Evolutionary conservation across 257 asterid species (phyloP).

Genomic region (Penstemon barbatus): DNA sequence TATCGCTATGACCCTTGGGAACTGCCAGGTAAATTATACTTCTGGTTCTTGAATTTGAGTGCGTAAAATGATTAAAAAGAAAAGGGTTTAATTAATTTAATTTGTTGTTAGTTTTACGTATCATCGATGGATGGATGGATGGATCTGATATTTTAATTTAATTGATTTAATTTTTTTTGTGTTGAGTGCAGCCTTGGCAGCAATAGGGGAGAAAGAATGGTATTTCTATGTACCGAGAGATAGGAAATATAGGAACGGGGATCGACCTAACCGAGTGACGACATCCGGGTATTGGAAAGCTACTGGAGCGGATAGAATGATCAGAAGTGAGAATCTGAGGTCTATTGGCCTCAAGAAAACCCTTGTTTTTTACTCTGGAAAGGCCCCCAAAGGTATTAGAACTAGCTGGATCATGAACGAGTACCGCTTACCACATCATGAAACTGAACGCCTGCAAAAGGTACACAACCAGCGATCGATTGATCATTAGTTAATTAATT

Average conservation of each 20-base stretch:
- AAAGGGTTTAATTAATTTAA: not conserved
- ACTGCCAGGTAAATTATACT: slow-evolving; percentile 63
- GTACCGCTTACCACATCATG: slow-evolving; percentile 84
- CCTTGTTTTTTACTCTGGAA: slow-evolving; percentile 95
- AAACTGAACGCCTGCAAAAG: slow-evolving; percentile 84
- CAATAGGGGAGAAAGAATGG: slow-evolving; percentile 99
- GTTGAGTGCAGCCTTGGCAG: slow-evolving; percentile 66
- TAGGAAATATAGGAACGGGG: slow-evolving; percentile 86
- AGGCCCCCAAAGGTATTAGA: slow-evolving; percentile 95
- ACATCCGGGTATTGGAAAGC: slow-evolving; percentile 99
- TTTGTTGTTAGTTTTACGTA: not conserved
- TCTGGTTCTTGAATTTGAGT: not conserved
- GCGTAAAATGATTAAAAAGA: not conserved
- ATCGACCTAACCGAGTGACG: slow-evolving; percentile 96
- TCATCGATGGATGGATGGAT: not conserved
- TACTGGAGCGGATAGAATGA: slow-evolving; percentile 95
- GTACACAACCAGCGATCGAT: slow-evolving; percentile 38
- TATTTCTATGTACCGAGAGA: slow-evolving; percentile 95
- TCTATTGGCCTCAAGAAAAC: slow-evolving; percentile 94
- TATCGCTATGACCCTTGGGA: slow-evolving; percentile 99
- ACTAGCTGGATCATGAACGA: slow-evolving; percentile 98
- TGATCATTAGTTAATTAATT: no score
- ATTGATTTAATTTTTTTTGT: not conserved
- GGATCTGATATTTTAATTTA: not conserved
- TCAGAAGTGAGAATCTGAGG: slow-evolving; percentile 55